These are phyloP conservation scores for Teunomyces kruisii DNA, from an alignment of 805 yeast species.

Conservation along the genomic window DNA sequence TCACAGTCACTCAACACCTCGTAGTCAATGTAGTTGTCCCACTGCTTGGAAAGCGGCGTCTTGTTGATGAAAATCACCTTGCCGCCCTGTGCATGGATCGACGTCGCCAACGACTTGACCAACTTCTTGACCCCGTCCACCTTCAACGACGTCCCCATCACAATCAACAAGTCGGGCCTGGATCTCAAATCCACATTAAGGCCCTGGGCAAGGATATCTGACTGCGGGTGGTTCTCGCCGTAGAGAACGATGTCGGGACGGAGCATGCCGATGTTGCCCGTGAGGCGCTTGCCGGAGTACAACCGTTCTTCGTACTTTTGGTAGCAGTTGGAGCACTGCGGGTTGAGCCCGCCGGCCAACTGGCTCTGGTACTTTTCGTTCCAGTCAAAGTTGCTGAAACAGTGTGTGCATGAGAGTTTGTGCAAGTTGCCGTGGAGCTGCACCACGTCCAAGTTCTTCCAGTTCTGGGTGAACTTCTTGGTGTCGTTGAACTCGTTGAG, in stretches of 20 bases:
- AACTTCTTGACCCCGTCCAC: conserved; percentile 86
- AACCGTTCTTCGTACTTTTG: conserved; percentile 55
- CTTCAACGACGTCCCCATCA: conserved; percentile 89
- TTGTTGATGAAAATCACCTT: conserved; percentile 74
- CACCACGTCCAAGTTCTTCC: conserved; percentile 74
- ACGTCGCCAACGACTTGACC: conserved; percentile 65
- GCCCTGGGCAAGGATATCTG: conserved; percentile 75
- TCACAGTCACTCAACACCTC: conserved; percentile 83
- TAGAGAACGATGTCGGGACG: conserved; percentile 90
- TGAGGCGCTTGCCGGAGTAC: conserved; percentile 68
- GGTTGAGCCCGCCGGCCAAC: conserved; percentile 63
- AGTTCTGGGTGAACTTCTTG: conserved; percentile 35
- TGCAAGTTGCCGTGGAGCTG: conserved; percentile 91
- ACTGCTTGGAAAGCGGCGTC: conserved; percentile 58
- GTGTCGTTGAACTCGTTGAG: conserved; percentile 25
- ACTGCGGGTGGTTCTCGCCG: conserved; percentile 91
- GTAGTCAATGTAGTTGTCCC: conserved; percentile 76
- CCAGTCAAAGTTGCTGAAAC: conserved; percentile 65
- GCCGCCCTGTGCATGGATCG: conserved; percentile 79
- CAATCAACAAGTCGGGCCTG: conserved; percentile 76
- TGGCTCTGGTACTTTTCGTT: conserved; percentile 44
- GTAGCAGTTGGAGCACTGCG: conserved; percentile 74
- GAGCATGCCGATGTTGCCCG: conserved; percentile 69
- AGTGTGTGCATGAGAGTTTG: conserved; percentile 70
- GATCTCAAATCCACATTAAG: conserved; percentile 61